These are phyloP conservation scores for Penicillium daleae DNA, from an alignment of 495 filamentous ascomycete genomes.

Conservation along the genomic window DNA sequence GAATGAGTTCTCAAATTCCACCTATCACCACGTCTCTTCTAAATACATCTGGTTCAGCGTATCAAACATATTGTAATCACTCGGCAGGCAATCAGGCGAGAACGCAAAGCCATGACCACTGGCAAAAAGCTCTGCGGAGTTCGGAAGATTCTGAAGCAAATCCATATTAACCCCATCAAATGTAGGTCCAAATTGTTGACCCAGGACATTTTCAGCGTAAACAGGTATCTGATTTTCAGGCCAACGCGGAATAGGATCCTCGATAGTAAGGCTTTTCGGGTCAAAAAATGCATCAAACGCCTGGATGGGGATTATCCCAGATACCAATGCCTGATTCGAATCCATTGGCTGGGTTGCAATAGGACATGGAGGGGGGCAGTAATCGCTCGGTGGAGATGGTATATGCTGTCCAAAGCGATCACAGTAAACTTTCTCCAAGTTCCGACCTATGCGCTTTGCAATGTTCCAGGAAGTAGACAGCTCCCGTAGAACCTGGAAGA, in stretches of 20 bases:
- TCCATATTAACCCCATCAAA: neutral
- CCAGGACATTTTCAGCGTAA: slow-evolving; percentile 5
- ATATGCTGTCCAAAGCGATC: slow-evolving; percentile 23
- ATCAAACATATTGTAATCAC: slow-evolving; percentile 37
- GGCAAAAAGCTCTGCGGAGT: slow-evolving; percentile 25
- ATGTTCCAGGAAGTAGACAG: slow-evolving; percentile 34
- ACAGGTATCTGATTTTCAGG: neutral
- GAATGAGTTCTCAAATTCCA: neutral
- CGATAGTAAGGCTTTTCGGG: neutral
- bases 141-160: neutral
- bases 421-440: slow-evolving; percentile 30
- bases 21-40: slow-evolving; percentile 30
- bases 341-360: neutral
- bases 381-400: slow-evolving; percentile 6
- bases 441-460: slow-evolving; percentile 31
- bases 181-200: slow-evolving; percentile 1
- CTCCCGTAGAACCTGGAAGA: slow-evolving; percentile 26
- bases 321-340: neutral
- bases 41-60: slow-evolving; percentile 34
- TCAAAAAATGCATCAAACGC: slow-evolving; percentile 17
- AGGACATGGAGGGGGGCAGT: neutral
- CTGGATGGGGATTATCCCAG: neutral
- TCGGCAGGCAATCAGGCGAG: slow-evolving; percentile 28
- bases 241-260: slow-evolving; percentile 3
- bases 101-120: slow-evolving; percentile 33